phyloP scores from a whole-genome alignment of 768 basidiomycete genomes.

The Pseudohyphozyma bogoriensis region DNA sequence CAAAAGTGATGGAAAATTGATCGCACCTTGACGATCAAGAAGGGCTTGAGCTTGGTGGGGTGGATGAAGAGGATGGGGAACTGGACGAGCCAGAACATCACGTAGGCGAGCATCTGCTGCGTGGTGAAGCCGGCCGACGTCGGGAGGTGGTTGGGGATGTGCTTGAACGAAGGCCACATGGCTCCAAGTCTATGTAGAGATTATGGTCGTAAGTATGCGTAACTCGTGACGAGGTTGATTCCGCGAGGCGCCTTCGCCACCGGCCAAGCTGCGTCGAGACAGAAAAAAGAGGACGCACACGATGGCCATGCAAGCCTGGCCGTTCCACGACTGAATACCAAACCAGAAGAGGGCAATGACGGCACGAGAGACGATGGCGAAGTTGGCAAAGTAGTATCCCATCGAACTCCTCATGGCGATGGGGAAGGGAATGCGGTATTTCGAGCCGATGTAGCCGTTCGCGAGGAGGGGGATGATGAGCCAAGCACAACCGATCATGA shows the following conservation, averaged over 20 bases:
- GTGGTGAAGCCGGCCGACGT: constrained; percentile 40
- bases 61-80: constrained; percentile 50
- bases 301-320: background rate
- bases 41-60: constrained; percentile 11
- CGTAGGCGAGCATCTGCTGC: constrained; percentile 63
- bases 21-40: constrained; percentile 24
- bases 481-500: background rate
- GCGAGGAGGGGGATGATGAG: background rate
- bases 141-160: constrained; percentile 56
- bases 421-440: background rate
- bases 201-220: background rate
- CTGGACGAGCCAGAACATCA: constrained; percentile 67
- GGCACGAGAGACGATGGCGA: background rate
- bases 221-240: too few species aligned
- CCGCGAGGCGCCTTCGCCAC: too few species aligned
- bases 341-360: background rate
- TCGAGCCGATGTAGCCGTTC: background rate
- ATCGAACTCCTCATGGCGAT: background rate
- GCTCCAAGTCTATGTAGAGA: constrained; percentile 47
- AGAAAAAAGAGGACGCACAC: too few species aligned
- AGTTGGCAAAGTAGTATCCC: background rate
- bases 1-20: background rate
- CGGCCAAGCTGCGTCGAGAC: too few species aligned
- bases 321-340: background rate
- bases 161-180: constrained; percentile 63